Conservation (phyloP, 768 basidiomycete genomes). For the Hericium alpestre region DNA sequence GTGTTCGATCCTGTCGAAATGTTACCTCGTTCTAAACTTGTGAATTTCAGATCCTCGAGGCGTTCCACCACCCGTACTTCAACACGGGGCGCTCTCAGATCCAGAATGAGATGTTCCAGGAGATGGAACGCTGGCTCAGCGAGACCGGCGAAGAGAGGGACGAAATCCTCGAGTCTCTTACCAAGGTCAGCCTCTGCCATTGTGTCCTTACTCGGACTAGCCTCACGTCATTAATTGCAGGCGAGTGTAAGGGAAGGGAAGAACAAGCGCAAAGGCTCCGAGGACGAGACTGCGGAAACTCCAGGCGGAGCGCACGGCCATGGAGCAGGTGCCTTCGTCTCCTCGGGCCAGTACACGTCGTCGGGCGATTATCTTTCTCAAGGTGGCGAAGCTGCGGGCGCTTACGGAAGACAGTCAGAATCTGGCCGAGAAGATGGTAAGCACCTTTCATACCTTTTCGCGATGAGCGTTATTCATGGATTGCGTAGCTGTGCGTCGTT, state of each 20-base stretch:
- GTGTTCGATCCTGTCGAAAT: background rate
- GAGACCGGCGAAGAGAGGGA: constrained; percentile 33
- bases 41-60: constrained; percentile 36
- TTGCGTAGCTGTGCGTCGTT: background rate
- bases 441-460: background rate
- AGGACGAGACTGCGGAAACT: constrained; percentile 2
- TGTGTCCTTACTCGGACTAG: background rate
- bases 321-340: background rate
- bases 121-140: constrained; percentile 43
- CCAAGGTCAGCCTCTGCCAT: constrained; percentile 31
- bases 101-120: constrained; percentile 50
- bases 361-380: background rate
- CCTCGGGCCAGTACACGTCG: background rate
- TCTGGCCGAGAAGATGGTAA: background rate
- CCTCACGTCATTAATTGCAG: background rate
- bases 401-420: background rate
- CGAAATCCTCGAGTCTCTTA: constrained; percentile 37
- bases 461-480: no score
- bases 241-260: constrained; percentile 3
- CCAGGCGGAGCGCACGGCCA: background rate
- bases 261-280: constrained; percentile 5
- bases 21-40: background rate
- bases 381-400: background rate
- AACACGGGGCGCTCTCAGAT: constrained; percentile 40
- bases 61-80: constrained; percentile 66